Percentiles rank a stretch among this genome's conserved stretches.
Evolutionary conservation across 148 eudicot species (phyloP).

Genomic region (Selenicereus undatus): DNA sequence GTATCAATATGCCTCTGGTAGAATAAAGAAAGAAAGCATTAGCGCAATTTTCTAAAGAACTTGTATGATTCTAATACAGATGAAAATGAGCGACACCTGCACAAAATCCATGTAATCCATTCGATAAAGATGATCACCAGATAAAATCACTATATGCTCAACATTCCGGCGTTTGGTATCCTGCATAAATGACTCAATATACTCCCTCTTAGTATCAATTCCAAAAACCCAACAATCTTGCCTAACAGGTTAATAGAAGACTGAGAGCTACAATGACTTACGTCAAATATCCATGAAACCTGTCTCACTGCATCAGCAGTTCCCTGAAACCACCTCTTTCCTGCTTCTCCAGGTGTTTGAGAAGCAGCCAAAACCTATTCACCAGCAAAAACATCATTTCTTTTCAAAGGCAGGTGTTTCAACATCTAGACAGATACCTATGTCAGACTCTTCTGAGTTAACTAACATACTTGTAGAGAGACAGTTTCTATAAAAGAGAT

Average conservation of each 20-base stretch:
- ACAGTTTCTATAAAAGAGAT: neutral
- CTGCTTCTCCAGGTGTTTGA: conserved; percentile 47
- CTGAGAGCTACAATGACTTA: neutral
- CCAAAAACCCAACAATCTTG: neutral
- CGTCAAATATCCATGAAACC: conserved; percentile 40
- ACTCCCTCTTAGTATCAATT: neutral
- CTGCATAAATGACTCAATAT: conserved; percentile 32
- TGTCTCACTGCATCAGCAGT: conserved; percentile 51
- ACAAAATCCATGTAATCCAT: conserved; percentile 90
- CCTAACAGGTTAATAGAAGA: neutral
- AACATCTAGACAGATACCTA: neutral
- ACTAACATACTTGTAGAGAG: neutral
- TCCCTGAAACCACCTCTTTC: conserved; percentile 43
- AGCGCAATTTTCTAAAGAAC: neutral
- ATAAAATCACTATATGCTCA: conserved; percentile 65
- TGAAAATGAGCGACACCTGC: conserved; percentile 37
- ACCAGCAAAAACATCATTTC: neutral
- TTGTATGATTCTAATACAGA: neutral
- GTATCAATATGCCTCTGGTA: conserved; percentile 79
- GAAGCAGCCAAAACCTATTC: conserved; percentile 40
- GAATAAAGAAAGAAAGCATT: neutral
- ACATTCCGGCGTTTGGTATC: conserved; percentile 67
- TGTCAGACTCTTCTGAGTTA: neutral
- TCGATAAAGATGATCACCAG: conserved; percentile 88
- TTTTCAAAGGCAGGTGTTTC: neutral